Evolutionary conservation across 1,284 basidiomycete species (phyloP).

Genomic region (Ustilago xerochloae): DNA sequence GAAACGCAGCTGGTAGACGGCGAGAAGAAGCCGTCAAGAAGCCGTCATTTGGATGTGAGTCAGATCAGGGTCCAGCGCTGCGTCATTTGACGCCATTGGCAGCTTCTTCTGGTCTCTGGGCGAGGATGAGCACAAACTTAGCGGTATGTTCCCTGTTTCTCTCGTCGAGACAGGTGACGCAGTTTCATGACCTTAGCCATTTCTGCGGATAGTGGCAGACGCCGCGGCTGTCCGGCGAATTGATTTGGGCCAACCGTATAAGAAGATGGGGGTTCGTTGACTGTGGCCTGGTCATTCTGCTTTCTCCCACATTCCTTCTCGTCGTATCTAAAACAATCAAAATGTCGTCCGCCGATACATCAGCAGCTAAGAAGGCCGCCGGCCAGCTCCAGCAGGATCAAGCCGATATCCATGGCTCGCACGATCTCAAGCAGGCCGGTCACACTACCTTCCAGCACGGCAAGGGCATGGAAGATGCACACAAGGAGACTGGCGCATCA

Average conservation of each 20-base stretch:
- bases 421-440: constrained; percentile 23
- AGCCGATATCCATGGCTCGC: constrained; percentile 11
- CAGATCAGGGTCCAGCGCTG: constrained; percentile 1
- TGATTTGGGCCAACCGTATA: background rate
- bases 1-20: too few relatives aligned
- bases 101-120: constrained; percentile 6
- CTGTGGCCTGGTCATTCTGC: too few relatives aligned
- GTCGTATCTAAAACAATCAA: background rate
- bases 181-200: too few relatives aligned
- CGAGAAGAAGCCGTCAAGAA: background rate
- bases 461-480: constrained; percentile 26
- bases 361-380: constrained; percentile 41
- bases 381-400: constrained; percentile 39
- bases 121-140: background rate
- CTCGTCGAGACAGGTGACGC: too few relatives aligned
- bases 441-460: constrained; percentile 32
- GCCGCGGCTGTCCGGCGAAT: too few relatives aligned
- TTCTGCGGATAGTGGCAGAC: too few relatives aligned
- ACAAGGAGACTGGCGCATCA: constrained; percentile 23
- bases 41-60: background rate
- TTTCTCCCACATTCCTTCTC: background rate
- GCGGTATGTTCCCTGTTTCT: too few relatives aligned
- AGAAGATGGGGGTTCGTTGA: too few relatives aligned
- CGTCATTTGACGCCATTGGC: constrained; percentile 12
- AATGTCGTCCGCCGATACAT: constrained; percentile 42